A percentile compares a stretch with the other conserved stretches of the same genome.
Evolutionary conservation across 2,329 filamentous ascomycete species (phyloP).

Genomic region (Pseudogymnoascus sp.): DNA sequence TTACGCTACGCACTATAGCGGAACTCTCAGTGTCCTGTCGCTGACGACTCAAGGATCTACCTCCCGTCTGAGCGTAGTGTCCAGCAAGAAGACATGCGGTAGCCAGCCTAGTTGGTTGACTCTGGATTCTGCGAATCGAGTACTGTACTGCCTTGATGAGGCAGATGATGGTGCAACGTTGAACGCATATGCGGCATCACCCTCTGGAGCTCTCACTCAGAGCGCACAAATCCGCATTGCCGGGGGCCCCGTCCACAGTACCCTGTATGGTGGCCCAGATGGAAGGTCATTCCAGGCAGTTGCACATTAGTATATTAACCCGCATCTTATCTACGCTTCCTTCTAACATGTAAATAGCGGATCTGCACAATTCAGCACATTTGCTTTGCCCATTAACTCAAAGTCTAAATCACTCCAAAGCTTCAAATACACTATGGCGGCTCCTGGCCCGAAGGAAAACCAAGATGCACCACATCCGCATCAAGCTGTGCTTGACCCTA

Average conservation of each 20-base stretch:
- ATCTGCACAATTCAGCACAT: conserved; percentile 13
- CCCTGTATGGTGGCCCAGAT: conserved; percentile 13
- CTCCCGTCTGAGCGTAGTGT: background rate
- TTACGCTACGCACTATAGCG: background rate
- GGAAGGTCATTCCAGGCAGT: conserved; percentile 16
- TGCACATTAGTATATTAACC: conserved; percentile 26
- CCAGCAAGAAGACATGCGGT: background rate
- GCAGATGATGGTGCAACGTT: background rate
- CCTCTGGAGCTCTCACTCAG: background rate
- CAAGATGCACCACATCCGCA: conserved; percentile 41
- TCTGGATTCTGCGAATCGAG: conserved; percentile 18
- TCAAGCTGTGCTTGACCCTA: conserved; percentile 42
- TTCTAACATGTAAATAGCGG: conserved; percentile 12
- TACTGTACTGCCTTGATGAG: conserved; percentile 26
- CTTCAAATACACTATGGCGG: conserved; percentile 9
- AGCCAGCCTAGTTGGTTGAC: conserved; percentile 18
- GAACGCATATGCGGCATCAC: background rate
- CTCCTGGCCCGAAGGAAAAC: conserved; percentile 21
- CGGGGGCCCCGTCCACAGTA: conserved; percentile 19
- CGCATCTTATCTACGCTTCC: conserved; percentile 11
- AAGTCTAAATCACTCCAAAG: conserved; percentile 11
- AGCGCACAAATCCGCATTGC: background rate
- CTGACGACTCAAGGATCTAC: background rate
- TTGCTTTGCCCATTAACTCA: background rate
- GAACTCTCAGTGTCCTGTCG: background rate